Evolutionary conservation across 2,329 filamentous ascomycete genomes (phyloP), one percentile per base, ranked within the genome.

Genomic region (Colletotrichum lentis): DNA sequence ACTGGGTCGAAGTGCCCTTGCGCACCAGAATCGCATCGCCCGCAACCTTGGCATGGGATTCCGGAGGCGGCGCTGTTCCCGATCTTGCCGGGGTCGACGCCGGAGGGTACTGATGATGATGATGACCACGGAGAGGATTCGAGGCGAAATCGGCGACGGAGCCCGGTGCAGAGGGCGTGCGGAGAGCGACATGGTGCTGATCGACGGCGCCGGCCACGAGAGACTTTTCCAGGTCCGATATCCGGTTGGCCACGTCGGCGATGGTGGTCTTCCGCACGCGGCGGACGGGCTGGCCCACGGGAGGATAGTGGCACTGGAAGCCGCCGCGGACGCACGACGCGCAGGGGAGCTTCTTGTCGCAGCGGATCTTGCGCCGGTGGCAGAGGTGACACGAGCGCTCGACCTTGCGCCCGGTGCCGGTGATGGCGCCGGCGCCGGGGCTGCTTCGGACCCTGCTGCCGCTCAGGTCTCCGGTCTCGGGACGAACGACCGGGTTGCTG

Each of bases 161-260:
- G 6, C 16, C 18, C 35, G 47, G 35, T 4, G n/a, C 18, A 16
- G 50, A 39, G 5, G 50, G n/a, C 37, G 47, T 3, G 53, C 37
- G n/a, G 58, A 44, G 41, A 35, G 12, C 12, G 27, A 37, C 18
- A 20, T 27, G 62, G 8, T 43, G 61, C 8, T 39, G 56, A 3
- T 59, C 39, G 14, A 10, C 50, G 49, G 54, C 37, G 2, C 60
- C 63, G 24, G 69, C 57, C 5, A 58, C 68, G 6, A 78, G 64
- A 1, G 75, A 74, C 70, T 73, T 75, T 60, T 79, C 77, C 57
- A 79, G 72, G 44, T 76, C 72, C 5, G 76, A 74, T n/a, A 79
- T 78, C 2, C 77, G 74, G 53, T 73, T 77, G 1, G 77, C 77
- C 18, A 79, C 77, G 67, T 79, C 77, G 7, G 73, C 72, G 39